Percentiles rank a stretch among this genome's conserved stretches.
Conservation (phyloP, 1,284 basidiomycete species). For the Anthracocystis panici-leucophaei region DNA sequence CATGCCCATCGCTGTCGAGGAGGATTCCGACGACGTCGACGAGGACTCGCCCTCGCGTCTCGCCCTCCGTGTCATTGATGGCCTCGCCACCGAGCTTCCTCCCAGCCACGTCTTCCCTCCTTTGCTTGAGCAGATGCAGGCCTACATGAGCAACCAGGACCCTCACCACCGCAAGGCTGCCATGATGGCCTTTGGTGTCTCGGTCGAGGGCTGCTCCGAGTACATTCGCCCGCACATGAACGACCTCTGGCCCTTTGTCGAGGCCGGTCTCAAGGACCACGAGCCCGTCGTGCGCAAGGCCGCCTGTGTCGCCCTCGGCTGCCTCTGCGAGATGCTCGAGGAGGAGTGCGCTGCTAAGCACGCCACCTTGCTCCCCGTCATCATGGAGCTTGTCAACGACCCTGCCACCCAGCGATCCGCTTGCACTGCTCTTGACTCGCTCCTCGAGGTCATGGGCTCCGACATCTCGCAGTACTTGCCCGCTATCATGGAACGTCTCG, state of each 20-base stretch:
- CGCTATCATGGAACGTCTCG: conserved; percentile 94
- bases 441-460: conserved; percentile 94
- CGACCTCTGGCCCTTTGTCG: conserved; percentile 94
- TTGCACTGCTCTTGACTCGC: conserved; percentile 94
- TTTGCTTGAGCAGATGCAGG: conserved; percentile 76
- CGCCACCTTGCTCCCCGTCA: conserved; percentile 82
- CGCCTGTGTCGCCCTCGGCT: conserved; percentile 92
- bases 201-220: conserved; percentile 97
- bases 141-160: conserved; percentile 63
- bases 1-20: conserved; percentile 92
- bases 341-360: conserved; percentile 91
- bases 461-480: conserved; percentile 90
- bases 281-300: conserved; percentile 92
- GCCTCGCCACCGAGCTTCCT: conserved; percentile 90
- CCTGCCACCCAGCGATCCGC: conserved; percentile 88
- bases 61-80: conserved; percentile 94
- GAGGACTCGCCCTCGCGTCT: conserved; percentile 91
- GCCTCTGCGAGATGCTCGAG: conserved; percentile 96
- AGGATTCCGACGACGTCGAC: conserved; percentile 84
- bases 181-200: conserved; percentile 94
- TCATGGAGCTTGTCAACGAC: conserved; percentile 81
- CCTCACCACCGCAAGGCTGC: conserved; percentile 85
- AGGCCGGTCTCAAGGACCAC: conserved; percentile 85
- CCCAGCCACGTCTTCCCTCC: conserved; percentile 97
- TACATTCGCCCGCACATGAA: conserved; percentile 94